Conservation (phyloP, 257 asterid genomes). For the Jacaranda mimosifolia region DNA sequence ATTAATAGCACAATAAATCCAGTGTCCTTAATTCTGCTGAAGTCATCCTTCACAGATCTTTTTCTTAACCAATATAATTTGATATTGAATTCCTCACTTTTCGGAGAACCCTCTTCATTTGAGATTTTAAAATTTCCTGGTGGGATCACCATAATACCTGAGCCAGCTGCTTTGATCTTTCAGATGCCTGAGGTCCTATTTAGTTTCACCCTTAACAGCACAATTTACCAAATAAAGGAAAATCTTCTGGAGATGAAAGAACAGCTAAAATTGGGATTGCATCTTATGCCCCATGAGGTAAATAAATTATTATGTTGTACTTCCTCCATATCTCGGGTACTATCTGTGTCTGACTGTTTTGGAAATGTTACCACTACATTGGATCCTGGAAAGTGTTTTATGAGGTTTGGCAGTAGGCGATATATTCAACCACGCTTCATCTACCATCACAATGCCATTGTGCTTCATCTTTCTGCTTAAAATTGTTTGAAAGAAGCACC, state of each 20-base stretch:
- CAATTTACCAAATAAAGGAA: conserved; percentile 61
- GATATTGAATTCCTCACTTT: conserved; percentile 59
- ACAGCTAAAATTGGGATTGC: conserved; percentile 61
- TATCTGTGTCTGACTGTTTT: not conserved
- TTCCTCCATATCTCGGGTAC: conserved; percentile 11
- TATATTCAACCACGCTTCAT: not conserved
- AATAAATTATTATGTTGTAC: not conserved
- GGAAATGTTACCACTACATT: not conserved
- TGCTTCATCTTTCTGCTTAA: not conserved
- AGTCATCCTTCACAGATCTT: conserved; percentile 57
- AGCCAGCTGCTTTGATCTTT: conserved; percentile 33
- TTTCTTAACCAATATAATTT: conserved; percentile 60
- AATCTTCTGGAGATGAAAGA: conserved; percentile 55
- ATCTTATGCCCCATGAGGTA: conserved; percentile 65
- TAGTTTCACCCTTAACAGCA: conserved; percentile 62
- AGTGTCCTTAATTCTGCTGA: conserved; percentile 52
- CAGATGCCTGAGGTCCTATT: conserved; percentile 49
- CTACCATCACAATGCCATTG: not conserved
- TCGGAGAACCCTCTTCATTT: conserved; percentile 68
- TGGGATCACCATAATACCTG: conserved; percentile 67
- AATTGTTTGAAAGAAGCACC: not conserved
- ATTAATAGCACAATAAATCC: conserved; percentile 47
- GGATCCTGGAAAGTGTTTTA: not conserved
- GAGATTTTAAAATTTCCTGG: conserved; percentile 69
- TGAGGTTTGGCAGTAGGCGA: not conserved